Evolutionary conservation across 208 protist genomes (phyloP).

Genomic region (Trypanosoma boissoni): DNA sequence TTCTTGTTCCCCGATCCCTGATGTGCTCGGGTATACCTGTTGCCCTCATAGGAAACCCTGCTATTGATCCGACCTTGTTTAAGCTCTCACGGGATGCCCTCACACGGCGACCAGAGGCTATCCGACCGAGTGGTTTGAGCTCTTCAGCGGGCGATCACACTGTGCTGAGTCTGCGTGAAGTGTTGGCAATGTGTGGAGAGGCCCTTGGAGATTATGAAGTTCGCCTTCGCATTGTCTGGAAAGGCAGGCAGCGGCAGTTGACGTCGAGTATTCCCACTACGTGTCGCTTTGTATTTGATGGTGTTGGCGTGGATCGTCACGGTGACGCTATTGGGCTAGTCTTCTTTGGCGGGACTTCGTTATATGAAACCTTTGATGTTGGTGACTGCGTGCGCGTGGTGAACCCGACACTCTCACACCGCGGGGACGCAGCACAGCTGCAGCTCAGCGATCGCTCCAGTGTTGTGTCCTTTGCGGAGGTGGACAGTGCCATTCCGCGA

Average conservation of each 20-base stretch:
- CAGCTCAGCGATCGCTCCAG: slow-evolving; percentile 42
- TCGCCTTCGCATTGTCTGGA: slow-evolving; percentile 56
- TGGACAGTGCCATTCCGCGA: slow-evolving; percentile 25
- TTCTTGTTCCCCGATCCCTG: slow-evolving; percentile 49
- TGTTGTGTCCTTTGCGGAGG: slow-evolving; percentile 15
- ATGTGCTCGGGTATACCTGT: slow-evolving; percentile 36
- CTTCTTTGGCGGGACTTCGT: slow-evolving; percentile 25
- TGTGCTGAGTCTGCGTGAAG: slow-evolving; percentile 33
- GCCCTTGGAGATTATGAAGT: slow-evolving; percentile 44
- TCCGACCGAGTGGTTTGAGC: not conserved
- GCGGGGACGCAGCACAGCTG: slow-evolving; percentile 35
- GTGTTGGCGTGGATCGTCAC: slow-evolving; percentile 46
- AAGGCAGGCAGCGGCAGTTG: slow-evolving; percentile 25
- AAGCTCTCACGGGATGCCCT: slow-evolving; percentile 43
- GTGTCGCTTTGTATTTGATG: slow-evolving; percentile 32
- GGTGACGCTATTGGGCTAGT: slow-evolving; percentile 42
- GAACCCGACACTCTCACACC: slow-evolving; percentile 27
- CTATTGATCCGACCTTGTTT: slow-evolving; percentile 33
- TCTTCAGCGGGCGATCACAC: not conserved
- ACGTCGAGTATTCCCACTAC: not conserved
- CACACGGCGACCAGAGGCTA: slow-evolving; percentile 9
- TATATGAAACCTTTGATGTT: slow-evolving; percentile 22
- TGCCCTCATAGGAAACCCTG: slow-evolving; percentile 57
- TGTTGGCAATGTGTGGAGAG: slow-evolving; percentile 34
- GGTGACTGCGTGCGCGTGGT: slow-evolving; percentile 29